phyloP scores from a whole-genome alignment of 2,329 filamentous ascomycete genomes.

The Penicillium rolfsii region DNA sequence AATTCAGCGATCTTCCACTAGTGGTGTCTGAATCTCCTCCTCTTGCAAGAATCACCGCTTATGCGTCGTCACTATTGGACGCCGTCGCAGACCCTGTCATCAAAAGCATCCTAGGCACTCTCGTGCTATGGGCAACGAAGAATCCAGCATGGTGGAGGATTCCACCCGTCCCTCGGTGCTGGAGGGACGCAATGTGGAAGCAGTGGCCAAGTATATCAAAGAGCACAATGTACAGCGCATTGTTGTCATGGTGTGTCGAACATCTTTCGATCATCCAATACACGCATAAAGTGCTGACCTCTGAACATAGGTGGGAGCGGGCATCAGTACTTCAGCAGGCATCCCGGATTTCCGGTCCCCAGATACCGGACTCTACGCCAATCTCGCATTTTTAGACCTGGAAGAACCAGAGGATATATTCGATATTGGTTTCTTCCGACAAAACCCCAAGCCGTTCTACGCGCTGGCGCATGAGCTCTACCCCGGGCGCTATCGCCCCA shows the following conservation, averaged over 20 bases:
- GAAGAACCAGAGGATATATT: slow-evolving; percentile 93
- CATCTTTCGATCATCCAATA: background rate
- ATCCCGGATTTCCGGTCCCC: slow-evolving; percentile 96
- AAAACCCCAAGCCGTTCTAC: slow-evolving; percentile 88
- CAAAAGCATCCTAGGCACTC: slow-evolving; percentile 22
- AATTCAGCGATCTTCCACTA: background rate
- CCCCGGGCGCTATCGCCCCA: slow-evolving; percentile 85
- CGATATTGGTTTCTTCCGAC: slow-evolving; percentile 84
- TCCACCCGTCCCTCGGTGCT: slow-evolving; percentile 68
- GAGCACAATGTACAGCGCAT: slow-evolving; percentile 69
- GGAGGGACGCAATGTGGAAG: slow-evolving; percentile 68
- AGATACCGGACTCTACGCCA: slow-evolving; percentile 90
- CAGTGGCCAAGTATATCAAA: slow-evolving; percentile 79
- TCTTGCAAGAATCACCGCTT: background rate
- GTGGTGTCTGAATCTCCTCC: background rate
- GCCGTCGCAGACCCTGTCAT: slow-evolving; percentile 29
- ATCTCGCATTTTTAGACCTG: slow-evolving; percentile 81
- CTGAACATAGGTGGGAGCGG: slow-evolving; percentile 69
- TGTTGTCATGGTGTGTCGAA: slow-evolving; percentile 71
- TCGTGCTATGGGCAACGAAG: slow-evolving; percentile 78
- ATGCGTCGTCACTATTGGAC: slow-evolving; percentile 26
- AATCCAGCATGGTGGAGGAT: slow-evolving; percentile 68
- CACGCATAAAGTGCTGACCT: slow-evolving; percentile 6
- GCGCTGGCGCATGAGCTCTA: slow-evolving; percentile 88
- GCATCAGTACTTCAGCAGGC: slow-evolving; percentile 62